phyloP scores from a whole-genome alignment of 306 rosid species.

The Trifolium dubium region DNA sequence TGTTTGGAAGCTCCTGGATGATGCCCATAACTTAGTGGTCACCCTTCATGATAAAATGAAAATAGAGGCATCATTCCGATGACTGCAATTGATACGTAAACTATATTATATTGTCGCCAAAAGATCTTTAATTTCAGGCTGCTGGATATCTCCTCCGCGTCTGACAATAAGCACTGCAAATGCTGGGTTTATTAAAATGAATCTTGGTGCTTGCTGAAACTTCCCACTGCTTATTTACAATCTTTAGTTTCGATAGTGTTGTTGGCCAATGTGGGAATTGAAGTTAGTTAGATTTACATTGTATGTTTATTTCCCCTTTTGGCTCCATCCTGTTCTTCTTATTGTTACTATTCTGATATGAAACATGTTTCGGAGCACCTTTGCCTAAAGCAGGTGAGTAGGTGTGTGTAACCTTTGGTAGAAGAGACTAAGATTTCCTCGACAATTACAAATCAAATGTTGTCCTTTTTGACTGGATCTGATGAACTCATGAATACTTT shows the following conservation, averaged over 20 bases:
- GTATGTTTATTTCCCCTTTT: constrained; percentile 1
- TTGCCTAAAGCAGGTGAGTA: constrained; percentile 44
- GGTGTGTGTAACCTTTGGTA: constrained; percentile 42
- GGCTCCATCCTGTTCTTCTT: constrained; percentile 22
- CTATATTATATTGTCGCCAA: constrained; percentile 30
- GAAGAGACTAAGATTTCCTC: constrained; percentile 44
- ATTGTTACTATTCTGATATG: constrained; percentile 32
- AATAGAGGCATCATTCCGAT: constrained; percentile 68
- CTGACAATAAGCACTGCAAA: constrained; percentile 36
- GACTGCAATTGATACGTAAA: constrained; percentile 43
- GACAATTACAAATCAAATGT: constrained; percentile 36
- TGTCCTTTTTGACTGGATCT: constrained; percentile 46
- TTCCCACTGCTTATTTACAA: constrained; percentile 33
- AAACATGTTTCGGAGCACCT: constrained; percentile 39
- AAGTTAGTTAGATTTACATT: constrained; percentile 40
- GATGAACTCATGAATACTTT: constrained; percentile 31
- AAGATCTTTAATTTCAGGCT: constrained; percentile 20
- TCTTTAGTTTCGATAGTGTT: constrained; percentile 7
- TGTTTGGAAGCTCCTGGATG: constrained; percentile 97
- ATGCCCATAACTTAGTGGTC: constrained; percentile 94
- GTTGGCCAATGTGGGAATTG: constrained; percentile 35
- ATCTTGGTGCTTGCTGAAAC: constrained; percentile 40
- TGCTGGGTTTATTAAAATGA: constrained; percentile 7
- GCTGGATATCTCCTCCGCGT: constrained; percentile 38
- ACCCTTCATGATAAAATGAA: constrained; percentile 95